Percentiles rank a stretch among this genome's conserved stretches.
phyloP scores from a whole-genome alignment of 176 grass and related monocot genomes.

The Lolium perenne region DNA sequence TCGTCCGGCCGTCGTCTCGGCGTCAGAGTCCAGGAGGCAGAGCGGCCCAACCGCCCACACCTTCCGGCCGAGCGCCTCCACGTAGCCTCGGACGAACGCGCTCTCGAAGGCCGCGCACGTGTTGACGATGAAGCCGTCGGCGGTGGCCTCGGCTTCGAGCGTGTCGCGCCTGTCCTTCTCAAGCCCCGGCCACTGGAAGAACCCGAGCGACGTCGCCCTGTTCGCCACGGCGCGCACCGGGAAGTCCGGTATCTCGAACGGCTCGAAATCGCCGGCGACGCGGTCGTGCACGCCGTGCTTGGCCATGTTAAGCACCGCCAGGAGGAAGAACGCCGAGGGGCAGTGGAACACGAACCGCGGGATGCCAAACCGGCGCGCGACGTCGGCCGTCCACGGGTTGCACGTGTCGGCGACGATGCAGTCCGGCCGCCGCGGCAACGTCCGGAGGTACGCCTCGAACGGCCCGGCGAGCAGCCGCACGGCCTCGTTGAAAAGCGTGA shows the following conservation, averaged over 20 bases:
- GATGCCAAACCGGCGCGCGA: too few relatives aligned
- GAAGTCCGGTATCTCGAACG: slow-evolving; percentile 40
- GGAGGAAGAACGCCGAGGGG: too few relatives aligned
- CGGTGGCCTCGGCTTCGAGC: slow-evolving; percentile 42
- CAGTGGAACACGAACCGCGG: too few relatives aligned
- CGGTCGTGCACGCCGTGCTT: slow-evolving; percentile 15
- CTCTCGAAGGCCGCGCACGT: too few relatives aligned
- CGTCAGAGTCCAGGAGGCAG: not conserved
- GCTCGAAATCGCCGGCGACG: slow-evolving; percentile 39
- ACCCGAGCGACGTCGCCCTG: slow-evolving; percentile 41
- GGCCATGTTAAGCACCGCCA: not conserved
- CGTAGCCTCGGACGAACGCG: slow-evolving; percentile 8
- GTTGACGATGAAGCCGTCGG: too few relatives aligned
- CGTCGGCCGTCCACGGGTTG: too few relatives aligned
- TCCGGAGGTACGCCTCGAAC: slow-evolving; percentile 40
- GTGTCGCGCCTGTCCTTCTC: slow-evolving; percentile 28
- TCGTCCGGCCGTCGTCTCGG: not conserved
- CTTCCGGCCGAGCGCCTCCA: not conserved
- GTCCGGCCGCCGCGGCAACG: slow-evolving; percentile 32
- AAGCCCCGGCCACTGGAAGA: slow-evolving; percentile 43
- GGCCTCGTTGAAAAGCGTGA: not conserved
- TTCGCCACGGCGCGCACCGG: not conserved
- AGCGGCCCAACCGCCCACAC: too few relatives aligned
- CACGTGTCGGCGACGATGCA: slow-evolving; percentile 26
- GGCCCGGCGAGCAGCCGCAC: slow-evolving; percentile 13